These are phyloP conservation scores for Cladosporium sp. DNA, from an alignment of 2,329 filamentous ascomycete genomes.

Conservation along the genomic window DNA sequence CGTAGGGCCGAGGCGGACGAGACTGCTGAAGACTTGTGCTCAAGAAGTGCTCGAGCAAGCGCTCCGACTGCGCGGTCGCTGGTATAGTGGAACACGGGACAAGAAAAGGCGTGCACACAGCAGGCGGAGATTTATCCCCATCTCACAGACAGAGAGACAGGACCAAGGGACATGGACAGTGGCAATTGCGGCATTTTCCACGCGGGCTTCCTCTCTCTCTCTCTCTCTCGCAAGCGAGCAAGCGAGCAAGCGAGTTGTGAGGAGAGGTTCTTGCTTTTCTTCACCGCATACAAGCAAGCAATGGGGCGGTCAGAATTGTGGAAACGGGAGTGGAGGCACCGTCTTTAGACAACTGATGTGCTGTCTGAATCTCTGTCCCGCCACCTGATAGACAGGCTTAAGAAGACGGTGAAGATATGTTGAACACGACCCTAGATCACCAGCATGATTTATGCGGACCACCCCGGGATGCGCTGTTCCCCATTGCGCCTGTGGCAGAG, in stretches of 20 bases:
- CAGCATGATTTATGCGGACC: not conserved
- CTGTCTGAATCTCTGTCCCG: not conserved
- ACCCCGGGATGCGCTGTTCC: not conserved
- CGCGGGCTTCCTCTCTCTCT: not conserved
- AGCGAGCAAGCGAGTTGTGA: not conserved
- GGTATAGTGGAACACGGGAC: not conserved
- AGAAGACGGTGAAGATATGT: constrained; percentile 3
- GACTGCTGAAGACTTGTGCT: not conserved
- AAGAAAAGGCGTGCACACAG: not conserved
- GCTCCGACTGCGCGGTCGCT: not conserved
- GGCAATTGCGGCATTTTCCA: not conserved
- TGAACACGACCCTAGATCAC: not conserved
- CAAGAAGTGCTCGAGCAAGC: not conserved
- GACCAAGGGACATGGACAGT: not conserved
- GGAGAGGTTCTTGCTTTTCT: not conserved
- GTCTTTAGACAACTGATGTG: not conserved
- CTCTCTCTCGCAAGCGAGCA: not conserved
- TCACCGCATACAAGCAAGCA: not conserved
- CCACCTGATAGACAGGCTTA: not conserved
- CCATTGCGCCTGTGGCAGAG: not conserved
- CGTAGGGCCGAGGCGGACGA: not conserved
- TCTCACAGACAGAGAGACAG: not conserved
- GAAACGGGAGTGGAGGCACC: not conserved
- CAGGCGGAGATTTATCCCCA: not conserved
- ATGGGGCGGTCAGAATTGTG: not conserved